Base-by-base conservation (phyloP, 2,329 filamentous ascomycete species). In the Penicillium brevicompactum region DNA sequence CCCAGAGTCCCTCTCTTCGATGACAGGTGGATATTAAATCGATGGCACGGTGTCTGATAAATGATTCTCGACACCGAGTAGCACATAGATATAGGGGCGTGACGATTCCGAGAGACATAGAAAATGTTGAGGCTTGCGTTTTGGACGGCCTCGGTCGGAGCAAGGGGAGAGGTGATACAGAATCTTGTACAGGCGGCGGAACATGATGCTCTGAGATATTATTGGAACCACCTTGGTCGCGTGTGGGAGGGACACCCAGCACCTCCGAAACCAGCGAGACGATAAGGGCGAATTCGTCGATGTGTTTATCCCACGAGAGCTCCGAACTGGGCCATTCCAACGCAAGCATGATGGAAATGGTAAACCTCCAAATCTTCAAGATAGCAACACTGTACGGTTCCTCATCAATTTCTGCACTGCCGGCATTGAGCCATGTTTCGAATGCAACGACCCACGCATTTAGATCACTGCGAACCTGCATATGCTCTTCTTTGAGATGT, bases 1-100 rank as follows among this genome's bases (percentile, higher is more conserved):
- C 86, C 87, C 87, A 89, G 79, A 89, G 86, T 21, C 84, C 86
- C 70, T 89, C 87, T 46, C 86, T 77, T 44, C 86, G 78, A 7
- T 84, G 81, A 64, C 82, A 85, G 61, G 79, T 83, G 48, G 79
- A 77, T 52, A 89, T 72, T 37, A 89, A 70, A 67, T 83, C 78
- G 41, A 89, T 85, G 7, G 87, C 86, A 58, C 83, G 81, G 16
- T 84, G 77, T 18, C 87, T 81, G 32, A 83, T 77, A 1, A 74
- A 61, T 0, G 81, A 79, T 56, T 87, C 81, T 10, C 85, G 80
- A 64, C 86, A 89, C 65, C 87, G 87, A 6, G 84, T 87, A 6
- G 84, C 86, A n/a, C 86, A 82, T 5, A 87, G 80, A 59, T 85
- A 88, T 1, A 89, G 77, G 0, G 85, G 84, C 3, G 85, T 82